These are phyloP conservation scores for Akanthomyces muscarius DNA, from an alignment of 2,329 filamentous ascomycete species.

Conservation along the genomic window DNA sequence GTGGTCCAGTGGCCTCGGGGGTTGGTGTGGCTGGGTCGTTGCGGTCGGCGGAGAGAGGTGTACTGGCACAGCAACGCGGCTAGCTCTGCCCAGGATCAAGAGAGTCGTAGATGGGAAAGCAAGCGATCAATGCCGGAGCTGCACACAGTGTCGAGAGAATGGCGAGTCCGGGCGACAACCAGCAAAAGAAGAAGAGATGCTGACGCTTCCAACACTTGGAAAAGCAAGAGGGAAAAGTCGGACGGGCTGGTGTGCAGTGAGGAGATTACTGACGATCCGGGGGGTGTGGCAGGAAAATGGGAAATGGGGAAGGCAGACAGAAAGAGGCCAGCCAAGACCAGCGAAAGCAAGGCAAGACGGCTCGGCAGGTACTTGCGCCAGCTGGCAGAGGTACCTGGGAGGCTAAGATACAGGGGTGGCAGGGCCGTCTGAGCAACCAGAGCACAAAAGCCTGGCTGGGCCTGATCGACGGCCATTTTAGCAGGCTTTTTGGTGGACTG, in stretches of 20 bases:
- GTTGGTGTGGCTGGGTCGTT: constrained; percentile 1
- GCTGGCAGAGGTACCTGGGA: constrained; percentile 6
- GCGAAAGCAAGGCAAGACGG: neutral
- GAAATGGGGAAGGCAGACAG: neutral
- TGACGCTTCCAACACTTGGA: neutral
- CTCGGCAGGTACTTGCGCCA: constrained; percentile 6
- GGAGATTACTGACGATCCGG: constrained; percentile 14
- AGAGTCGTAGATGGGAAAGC: neutral
- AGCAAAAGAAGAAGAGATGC: neutral
- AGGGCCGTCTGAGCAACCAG: neutral
- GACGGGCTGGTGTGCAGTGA: constrained; percentile 3
- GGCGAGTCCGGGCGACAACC: neutral
- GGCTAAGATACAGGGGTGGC: neutral
- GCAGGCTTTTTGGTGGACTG: no score
- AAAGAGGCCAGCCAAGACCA: neutral
- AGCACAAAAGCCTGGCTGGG: neutral
- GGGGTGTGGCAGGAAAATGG: constrained; percentile 9
- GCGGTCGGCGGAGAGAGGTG: neutral
- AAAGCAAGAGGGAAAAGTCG: constrained; percentile 4
- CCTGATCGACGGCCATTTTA: neutral
- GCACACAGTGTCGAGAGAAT: neutral
- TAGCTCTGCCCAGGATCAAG: neutral
- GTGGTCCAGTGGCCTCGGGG: neutral
- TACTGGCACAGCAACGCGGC: constrained; percentile 12
- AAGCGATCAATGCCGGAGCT: neutral